Conservation (phyloP, 2,329 filamentous ascomycete genomes). For the Neophaeococcomyces aloes region DNA sequence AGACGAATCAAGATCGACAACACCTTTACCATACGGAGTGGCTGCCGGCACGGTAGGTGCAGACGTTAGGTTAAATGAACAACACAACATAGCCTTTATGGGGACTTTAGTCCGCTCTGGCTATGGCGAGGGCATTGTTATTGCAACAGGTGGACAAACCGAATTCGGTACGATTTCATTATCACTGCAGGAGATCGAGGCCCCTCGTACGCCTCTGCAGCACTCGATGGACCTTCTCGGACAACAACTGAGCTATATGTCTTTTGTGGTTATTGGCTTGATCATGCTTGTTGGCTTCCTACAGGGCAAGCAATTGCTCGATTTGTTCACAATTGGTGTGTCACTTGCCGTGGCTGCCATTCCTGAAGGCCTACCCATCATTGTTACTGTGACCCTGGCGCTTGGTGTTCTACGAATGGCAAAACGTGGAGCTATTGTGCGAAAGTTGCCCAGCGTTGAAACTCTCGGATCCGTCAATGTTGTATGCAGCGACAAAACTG, state of each 20-base stretch:
- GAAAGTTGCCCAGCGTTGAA: conserved; percentile 91
- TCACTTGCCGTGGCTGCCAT: conserved; percentile 95
- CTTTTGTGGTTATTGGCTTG: conserved; percentile 84
- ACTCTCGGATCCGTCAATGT: conserved; percentile 98
- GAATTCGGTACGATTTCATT: conserved; percentile 95
- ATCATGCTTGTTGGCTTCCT: conserved; percentile 86
- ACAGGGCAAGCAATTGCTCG: conserved; percentile 77
- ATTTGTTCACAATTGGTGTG: conserved; percentile 96
- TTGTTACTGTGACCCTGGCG: conserved; percentile 92
- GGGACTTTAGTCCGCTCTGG: conserved; percentile 91
- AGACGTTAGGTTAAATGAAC: conserved; percentile 59
- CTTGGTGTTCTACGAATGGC: conserved; percentile 95
- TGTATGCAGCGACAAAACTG: conserved; percentile 98
- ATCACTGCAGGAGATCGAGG: conserved; percentile 88
- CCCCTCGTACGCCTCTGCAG: conserved; percentile 84
- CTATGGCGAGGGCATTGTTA: conserved; percentile 92
- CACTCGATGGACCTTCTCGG: conserved; percentile 96
- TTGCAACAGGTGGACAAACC: conserved; percentile 84
- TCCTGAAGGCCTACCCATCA: conserved; percentile 92
- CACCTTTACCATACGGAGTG: conserved; percentile 49
- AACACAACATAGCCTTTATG: conserved; percentile 95
- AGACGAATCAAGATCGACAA: conserved; percentile 35
- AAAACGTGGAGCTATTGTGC: conserved; percentile 85
- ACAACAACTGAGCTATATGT: conserved; percentile 91
- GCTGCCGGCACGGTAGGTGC: conserved; percentile 50